phyloP scores from a whole-genome alignment of 345 rosid species.

The Aquilaria malaccensis region DNA sequence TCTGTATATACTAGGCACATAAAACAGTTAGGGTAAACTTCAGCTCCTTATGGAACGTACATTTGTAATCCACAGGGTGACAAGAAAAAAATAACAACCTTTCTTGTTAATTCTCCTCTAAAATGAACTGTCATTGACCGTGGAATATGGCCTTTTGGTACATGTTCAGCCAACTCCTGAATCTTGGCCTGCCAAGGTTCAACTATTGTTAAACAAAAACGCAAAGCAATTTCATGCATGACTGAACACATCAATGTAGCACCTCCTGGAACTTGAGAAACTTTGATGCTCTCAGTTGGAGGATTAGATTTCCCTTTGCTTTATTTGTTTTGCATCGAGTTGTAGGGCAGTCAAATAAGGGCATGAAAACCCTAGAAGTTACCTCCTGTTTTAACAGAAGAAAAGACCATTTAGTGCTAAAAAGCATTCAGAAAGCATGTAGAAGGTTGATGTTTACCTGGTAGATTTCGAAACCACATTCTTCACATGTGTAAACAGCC shows the following conservation, averaged over 20 bases:
- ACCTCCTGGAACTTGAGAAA: constrained; percentile 99
- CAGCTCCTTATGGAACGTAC: no score
- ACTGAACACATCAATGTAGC: constrained; percentile 11
- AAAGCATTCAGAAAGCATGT: not conserved
- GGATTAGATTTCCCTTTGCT: constrained; percentile 78
- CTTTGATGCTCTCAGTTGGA: constrained; percentile 97
- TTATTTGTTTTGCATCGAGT: constrained; percentile 56
- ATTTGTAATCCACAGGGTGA: constrained; percentile 3
- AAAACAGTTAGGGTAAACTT: not conserved
- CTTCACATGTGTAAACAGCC: constrained; percentile 97
- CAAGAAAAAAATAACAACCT: constrained; percentile 41
- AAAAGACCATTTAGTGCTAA: not conserved
- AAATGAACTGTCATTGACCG: constrained; percentile 94
- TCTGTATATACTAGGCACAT: not conserved
- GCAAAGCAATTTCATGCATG: not conserved
- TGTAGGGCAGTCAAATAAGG: constrained; percentile 83
- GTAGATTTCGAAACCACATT: constrained; percentile 91
- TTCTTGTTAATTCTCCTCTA: constrained; percentile 96
- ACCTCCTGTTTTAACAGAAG: constrained; percentile 54
- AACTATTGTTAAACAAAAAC: constrained; percentile 8
- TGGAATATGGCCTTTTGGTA: constrained; percentile 98
- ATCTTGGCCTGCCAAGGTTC: constrained; percentile 74
- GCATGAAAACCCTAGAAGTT: constrained; percentile 92
- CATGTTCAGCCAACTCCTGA: constrained; percentile 98
- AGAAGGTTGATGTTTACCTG: constrained; percentile 43